A percentile compares a stretch with the other conserved stretches of the same genome.
Conservation (phyloP, 1,284 basidiomycete genomes). For the Bjerkandera adusta region DNA sequence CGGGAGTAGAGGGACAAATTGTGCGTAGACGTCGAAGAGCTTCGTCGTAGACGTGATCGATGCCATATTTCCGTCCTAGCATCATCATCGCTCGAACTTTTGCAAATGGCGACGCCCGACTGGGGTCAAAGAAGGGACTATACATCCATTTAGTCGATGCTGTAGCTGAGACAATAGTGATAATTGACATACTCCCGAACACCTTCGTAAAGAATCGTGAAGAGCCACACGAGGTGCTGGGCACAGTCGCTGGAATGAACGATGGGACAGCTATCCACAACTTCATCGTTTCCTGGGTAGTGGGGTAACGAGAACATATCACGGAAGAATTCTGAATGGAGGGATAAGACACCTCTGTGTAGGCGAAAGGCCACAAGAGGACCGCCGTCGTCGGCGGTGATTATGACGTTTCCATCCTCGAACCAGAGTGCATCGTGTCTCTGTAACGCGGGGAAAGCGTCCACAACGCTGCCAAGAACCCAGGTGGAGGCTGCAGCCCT, state of each 20-base stretch:
- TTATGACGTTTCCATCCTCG: neutral
- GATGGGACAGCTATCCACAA: neutral
- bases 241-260: neutral
- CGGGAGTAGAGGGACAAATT: neutral
- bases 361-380: neutral
- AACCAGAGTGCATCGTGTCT: neutral
- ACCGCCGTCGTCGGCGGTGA: neutral
- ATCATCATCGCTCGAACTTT: slow-evolving; percentile 8
- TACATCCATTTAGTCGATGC: too few species aligned
- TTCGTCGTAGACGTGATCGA: slow-evolving; percentile 7
- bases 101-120: too few species aligned
- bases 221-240: neutral
- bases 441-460: too few species aligned
- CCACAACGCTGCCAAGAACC: too few species aligned
- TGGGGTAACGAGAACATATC: slow-evolving; percentile 26
- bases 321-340: slow-evolving; percentile 26
- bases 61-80: slow-evolving; percentile 15
- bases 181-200: too few species aligned
- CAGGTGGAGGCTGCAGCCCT: too few species aligned
- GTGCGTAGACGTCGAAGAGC: slow-evolving; percentile 2
- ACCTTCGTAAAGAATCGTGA: neutral
- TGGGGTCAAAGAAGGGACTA: too few species aligned
- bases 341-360: too few species aligned
- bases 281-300: slow-evolving; percentile 1
- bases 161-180: too few species aligned